phyloP scores from a whole-genome alignment of 441 rosid genomes.

The Erodium chrysanthum region DNA sequence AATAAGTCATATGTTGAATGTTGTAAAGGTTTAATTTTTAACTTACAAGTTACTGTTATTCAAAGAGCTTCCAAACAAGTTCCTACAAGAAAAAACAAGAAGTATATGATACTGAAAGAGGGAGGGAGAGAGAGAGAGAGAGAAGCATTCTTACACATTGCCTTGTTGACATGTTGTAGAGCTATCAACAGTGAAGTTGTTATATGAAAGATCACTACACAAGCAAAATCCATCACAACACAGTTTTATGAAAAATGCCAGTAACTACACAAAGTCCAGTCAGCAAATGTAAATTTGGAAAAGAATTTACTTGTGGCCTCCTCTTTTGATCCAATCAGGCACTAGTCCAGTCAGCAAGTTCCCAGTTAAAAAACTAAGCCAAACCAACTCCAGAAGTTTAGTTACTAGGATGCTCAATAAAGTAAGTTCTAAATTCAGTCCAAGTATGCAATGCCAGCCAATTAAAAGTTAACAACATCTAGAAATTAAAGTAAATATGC shows the following conservation, averaged over 20 bases:
- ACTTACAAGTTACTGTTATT: slow-evolving; percentile 29
- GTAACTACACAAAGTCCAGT: background rate
- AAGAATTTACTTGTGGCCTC: slow-evolving; percentile 29
- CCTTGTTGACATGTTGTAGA: slow-evolving; percentile 17
- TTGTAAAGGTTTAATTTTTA: background rate
- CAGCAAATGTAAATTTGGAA: background rate
- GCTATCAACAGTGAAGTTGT: slow-evolving; percentile 30
- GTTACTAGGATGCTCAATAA: no score
- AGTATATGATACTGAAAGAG: background rate
- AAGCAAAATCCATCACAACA: no score
- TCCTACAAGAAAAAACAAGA: slow-evolving; percentile 26
- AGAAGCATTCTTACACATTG: slow-evolving; percentile 21
- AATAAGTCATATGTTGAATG: background rate
- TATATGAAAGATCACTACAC: slow-evolving; percentile 52
- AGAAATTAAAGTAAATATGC: no score
- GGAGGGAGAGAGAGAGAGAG: background rate
- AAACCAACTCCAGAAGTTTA: background rate
- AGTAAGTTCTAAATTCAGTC: no score
- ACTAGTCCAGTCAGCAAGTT: slow-evolving; percentile 40
- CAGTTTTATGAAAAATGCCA: no score
- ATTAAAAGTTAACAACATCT: no score
- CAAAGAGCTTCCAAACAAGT: slow-evolving; percentile 44
- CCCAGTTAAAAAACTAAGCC: slow-evolving; percentile 42
- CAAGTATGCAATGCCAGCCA: no score
- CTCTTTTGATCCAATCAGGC: slow-evolving; percentile 26